Conservation (phyloP, 495 filamentous ascomycete genomes). For the Penicillium paxilli region DNA sequence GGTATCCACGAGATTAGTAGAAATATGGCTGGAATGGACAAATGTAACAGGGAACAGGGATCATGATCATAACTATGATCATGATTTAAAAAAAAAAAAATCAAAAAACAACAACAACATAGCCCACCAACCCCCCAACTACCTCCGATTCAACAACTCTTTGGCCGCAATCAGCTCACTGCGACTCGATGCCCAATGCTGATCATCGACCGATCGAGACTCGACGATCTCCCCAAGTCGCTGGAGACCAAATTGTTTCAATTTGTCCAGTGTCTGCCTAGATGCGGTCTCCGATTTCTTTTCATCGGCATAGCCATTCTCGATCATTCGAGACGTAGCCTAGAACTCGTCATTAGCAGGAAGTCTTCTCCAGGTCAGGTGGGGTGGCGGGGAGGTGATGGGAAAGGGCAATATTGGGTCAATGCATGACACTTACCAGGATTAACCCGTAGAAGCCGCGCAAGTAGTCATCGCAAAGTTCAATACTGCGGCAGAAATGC, state of each 20-base stretch:
- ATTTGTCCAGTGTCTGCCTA: conserved; percentile 56
- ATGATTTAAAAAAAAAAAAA: not conserved
- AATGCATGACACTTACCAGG: too few species aligned
- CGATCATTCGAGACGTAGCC: conserved; percentile 23
- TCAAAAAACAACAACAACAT: conserved; percentile 15
- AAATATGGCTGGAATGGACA: not conserved
- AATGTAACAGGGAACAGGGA: not conserved
- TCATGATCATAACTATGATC: too few species aligned
- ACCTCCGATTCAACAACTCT: conserved; percentile 60
- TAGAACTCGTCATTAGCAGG: conserved; percentile 3
- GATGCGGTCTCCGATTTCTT: conserved; percentile 20
- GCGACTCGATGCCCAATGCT: conserved; percentile 68
- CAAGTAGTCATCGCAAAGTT: conserved; percentile 90
- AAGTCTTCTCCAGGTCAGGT: not conserved
- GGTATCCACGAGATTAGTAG: not conserved
- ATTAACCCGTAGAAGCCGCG: conserved; percentile 90
- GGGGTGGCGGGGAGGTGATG: too few species aligned
- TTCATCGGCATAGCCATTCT: conserved; percentile 9
- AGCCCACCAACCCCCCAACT: not conserved
- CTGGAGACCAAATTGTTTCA: conserved; percentile 71
- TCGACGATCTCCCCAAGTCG: conserved; percentile 77
- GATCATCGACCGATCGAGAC: conserved; percentile 51
- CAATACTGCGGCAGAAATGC: conserved; percentile 84
- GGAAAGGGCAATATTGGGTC: too few species aligned
- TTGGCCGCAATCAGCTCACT: conserved; percentile 77